phyloP scores from a whole-genome alignment of 2,329 filamentous ascomycete species.

The Stagonosporopsis vannaccii region DNA sequence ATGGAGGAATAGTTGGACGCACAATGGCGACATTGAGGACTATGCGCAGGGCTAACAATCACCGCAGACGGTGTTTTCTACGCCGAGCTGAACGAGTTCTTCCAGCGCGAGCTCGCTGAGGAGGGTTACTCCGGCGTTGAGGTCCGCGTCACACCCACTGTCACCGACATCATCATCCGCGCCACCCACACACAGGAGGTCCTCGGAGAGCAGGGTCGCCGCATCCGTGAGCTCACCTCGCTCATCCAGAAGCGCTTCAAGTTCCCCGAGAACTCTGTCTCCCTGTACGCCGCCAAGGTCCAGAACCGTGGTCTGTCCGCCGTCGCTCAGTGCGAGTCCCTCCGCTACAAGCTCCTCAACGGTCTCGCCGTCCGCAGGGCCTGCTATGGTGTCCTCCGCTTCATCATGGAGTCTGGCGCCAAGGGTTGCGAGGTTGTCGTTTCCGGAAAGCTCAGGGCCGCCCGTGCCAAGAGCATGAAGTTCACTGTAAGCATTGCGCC shows the following conservation, averaged over 20 bases:
- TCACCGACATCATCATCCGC: slow-evolving; percentile 99
- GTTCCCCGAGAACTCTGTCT: slow-evolving; percentile 99
- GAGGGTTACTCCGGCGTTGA: slow-evolving; percentile 99
- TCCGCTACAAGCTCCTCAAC: slow-evolving; percentile 99
- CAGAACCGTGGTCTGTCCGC: slow-evolving; percentile 99
- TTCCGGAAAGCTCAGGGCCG: slow-evolving; percentile 97
- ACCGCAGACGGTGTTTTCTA: slow-evolving; percentile 94
- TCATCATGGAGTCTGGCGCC: slow-evolving; percentile 99
- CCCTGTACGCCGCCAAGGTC: slow-evolving; percentile 99
- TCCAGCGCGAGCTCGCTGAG: slow-evolving; percentile 99
- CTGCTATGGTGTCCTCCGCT: slow-evolving; percentile 99
- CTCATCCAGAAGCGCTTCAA: slow-evolving; percentile 99
- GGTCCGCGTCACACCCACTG: slow-evolving; percentile 99
- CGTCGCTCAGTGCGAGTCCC: slow-evolving; percentile 99
- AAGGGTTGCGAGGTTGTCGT: slow-evolving; percentile 99
- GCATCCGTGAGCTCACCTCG: slow-evolving; percentile 99
- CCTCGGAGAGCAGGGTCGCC: slow-evolving; percentile 98
- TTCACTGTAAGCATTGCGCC: slow-evolving; percentile 78
- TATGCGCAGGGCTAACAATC: slow-evolving; percentile 32
- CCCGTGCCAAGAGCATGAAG: slow-evolving; percentile 99
- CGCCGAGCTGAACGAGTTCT: slow-evolving; percentile 99
- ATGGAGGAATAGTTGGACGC: background rate
- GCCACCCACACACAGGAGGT: slow-evolving; percentile 99
- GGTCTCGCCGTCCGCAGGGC: slow-evolving; percentile 97
- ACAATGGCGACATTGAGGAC: slow-evolving; percentile 17